These are phyloP conservation scores for Cercospora sp. DNA, from an alignment of 2,329 filamentous ascomycete genomes.

Conservation along the genomic window DNA sequence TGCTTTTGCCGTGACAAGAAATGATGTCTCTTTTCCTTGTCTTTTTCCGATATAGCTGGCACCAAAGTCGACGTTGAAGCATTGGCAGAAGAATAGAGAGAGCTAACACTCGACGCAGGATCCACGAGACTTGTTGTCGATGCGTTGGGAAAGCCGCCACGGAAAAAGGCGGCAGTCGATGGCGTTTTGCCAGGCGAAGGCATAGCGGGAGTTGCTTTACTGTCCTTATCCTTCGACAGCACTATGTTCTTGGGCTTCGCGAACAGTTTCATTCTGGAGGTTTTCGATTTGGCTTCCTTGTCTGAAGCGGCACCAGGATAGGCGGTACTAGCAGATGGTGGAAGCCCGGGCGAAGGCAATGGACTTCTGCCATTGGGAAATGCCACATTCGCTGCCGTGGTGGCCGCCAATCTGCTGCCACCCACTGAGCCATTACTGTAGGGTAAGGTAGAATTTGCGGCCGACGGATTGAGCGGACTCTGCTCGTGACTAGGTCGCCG, in stretches of 20 bases:
- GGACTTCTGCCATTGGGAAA: constrained; percentile 63
- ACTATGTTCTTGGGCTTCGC: constrained; percentile 70
- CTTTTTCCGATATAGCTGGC: constrained; percentile 58
- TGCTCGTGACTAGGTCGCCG: constrained; percentile 33
- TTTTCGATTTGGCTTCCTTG: constrained; percentile 65
- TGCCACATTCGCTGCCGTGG: constrained; percentile 70
- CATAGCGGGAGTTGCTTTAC: constrained; percentile 62
- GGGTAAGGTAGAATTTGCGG: constrained; percentile 25
- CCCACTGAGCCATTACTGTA: constrained; percentile 65
- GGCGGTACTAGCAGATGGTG: constrained; percentile 19
- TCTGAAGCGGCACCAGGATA: constrained; percentile 33
- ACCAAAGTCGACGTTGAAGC: constrained; percentile 75
- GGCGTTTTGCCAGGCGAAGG: constrained; percentile 60
- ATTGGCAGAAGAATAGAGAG: constrained; percentile 73
- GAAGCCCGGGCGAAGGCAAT: constrained; percentile 44
- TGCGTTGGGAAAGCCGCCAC: constrained; percentile 65
- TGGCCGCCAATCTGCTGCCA: constrained; percentile 63
- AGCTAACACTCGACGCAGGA: constrained; percentile 55
- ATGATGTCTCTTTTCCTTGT: constrained; percentile 76
- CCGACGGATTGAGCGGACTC: constrained; percentile 35
- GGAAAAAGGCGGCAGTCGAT: constrained; percentile 59
- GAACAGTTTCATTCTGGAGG: constrained; percentile 79
- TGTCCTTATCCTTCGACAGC: constrained; percentile 66
- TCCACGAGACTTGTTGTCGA: constrained; percentile 70
- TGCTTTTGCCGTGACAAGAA: constrained; percentile 78